These are phyloP conservation scores for Mucor piriformis DNA, from an alignment of 371 early-diverging fungal genomes.

Conservation along the genomic window DNA sequence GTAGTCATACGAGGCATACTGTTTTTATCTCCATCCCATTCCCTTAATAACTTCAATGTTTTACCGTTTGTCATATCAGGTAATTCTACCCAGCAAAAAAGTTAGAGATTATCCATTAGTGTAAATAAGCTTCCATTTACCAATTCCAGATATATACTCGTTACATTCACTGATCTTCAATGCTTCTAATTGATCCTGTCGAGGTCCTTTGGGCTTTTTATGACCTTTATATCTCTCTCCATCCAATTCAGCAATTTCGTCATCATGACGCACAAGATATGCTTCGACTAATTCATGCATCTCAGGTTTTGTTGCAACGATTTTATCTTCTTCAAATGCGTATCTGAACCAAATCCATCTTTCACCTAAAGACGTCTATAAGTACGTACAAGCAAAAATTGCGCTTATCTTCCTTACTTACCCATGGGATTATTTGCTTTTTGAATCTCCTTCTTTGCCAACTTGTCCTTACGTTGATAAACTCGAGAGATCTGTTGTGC, in stretches of 20 bases:
- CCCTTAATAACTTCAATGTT: slow-evolving; percentile 51
- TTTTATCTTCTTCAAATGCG: slow-evolving; percentile 53
- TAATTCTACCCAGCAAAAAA: slow-evolving; percentile 41
- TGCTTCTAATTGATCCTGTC: slow-evolving; percentile 51
- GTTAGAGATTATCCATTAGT: too few relatives aligned
- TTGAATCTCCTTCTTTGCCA: slow-evolving; percentile 39
- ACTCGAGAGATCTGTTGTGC: slow-evolving; percentile 60
- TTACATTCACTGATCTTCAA: slow-evolving; percentile 49
- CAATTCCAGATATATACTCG: slow-evolving; percentile 63
- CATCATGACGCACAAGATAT: slow-evolving; percentile 54
- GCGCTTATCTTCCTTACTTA: slow-evolving; percentile 21
- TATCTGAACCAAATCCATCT: slow-evolving; percentile 67
- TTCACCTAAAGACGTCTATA: slow-evolving; percentile 31
- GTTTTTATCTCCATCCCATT: slow-evolving; percentile 67
- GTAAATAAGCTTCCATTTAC: slow-evolving; percentile 31
- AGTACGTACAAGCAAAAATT: neutral
- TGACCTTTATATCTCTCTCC: slow-evolving; percentile 49
- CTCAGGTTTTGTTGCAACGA: slow-evolving; percentile 45
- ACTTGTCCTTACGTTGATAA: slow-evolving; percentile 54
- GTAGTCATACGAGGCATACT: slow-evolving; percentile 45
- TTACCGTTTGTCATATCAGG: slow-evolving; percentile 64
- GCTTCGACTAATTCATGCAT: slow-evolving; percentile 56
- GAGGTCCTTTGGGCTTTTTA: slow-evolving; percentile 53
- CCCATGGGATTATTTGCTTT: slow-evolving; percentile 38
- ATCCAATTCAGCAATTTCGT: slow-evolving; percentile 53